phyloP scores from a whole-genome alignment of 2,329 filamentous ascomycete species.

The Botryosphaeria dothidea region DNA sequence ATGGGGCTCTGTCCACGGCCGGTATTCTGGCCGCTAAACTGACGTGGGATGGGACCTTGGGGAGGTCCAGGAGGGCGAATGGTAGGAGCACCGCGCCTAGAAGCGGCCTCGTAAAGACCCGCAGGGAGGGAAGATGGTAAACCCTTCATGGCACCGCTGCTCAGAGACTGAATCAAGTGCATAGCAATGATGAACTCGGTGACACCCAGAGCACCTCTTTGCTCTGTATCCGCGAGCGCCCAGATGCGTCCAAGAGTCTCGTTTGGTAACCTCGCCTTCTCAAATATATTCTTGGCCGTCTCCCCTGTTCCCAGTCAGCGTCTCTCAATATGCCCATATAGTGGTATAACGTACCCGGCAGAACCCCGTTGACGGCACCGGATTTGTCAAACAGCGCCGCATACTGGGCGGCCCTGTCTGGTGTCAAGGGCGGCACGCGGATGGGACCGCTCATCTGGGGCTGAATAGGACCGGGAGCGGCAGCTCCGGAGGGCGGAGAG shows the following conservation, averaged over 20 bases:
- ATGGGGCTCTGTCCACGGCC: conserved; percentile 60
- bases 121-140: conserved; percentile 80
- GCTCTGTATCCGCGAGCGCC: conserved; percentile 91
- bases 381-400: conserved; percentile 88
- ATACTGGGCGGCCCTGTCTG: conserved; percentile 90
- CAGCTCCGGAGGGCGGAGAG: conserved; percentile 49
- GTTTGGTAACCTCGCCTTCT: conserved; percentile 86
- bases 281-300: conserved; percentile 90
- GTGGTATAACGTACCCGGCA: conserved; percentile 57
- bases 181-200: conserved; percentile 98
- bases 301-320: conserved; percentile 59
- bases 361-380: conserved; percentile 70
- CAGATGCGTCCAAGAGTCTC: conserved; percentile 93
- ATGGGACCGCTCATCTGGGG: conserved; percentile 58
- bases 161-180: conserved; percentile 92
- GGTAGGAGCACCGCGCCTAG: conserved; percentile 57
- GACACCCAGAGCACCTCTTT: conserved; percentile 79
- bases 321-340: not conserved
- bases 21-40: conserved; percentile 68
- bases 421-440: conserved; percentile 82
- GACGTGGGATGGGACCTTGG: conserved; percentile 71
- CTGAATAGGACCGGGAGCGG: conserved; percentile 51
- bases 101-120: conserved; percentile 86
- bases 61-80: conserved; percentile 48
- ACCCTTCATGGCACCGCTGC: conserved; percentile 75